These are phyloP conservation scores for Taiwanofungus camphoratus DNA, from an alignment of 1,284 basidiomycete species.

Conservation along the genomic window DNA sequence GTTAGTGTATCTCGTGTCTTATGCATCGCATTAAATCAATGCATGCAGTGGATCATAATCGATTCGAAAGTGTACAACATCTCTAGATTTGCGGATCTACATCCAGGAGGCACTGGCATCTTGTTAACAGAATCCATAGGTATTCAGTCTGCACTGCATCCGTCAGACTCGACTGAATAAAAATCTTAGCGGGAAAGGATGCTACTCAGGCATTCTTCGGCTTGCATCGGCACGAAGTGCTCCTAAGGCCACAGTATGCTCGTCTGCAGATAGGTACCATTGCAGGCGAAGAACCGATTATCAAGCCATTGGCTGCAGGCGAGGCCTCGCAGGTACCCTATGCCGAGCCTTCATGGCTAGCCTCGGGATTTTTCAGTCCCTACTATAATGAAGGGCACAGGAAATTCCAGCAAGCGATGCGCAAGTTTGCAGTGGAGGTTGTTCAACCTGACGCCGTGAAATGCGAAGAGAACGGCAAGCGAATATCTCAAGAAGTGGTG, in stretches of 20 bases:
- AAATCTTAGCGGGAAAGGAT: conserved; percentile 63
- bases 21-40: conserved; percentile 1
- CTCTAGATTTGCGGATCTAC: conserved; percentile 70
- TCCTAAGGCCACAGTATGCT: conserved; percentile 68
- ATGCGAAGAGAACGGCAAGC: conserved; percentile 79
- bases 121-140: conserved; percentile 16
- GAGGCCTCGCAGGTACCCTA: conserved; percentile 79
- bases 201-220: conserved; percentile 84
- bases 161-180: not conserved
- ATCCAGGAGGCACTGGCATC: conserved; percentile 78
- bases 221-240: conserved; percentile 76
- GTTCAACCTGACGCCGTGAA: conserved; percentile 58
- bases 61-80: conserved; percentile 82
- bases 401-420: conserved; percentile 58
- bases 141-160: not conserved
- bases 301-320: conserved; percentile 58
- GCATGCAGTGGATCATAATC: conserved; percentile 70
- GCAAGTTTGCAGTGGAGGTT: conserved; percentile 60
- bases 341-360: conserved; percentile 86
- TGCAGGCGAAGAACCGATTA: conserved; percentile 55
- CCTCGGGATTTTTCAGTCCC: conserved; percentile 72
- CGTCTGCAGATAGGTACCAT: conserved; percentile 69
- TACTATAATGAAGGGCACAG: conserved; percentile 79
- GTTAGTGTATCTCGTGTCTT: not conserved
- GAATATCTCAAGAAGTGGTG: conserved; percentile 68